Evolutionary conservation across 495 filamentous ascomycete species (phyloP), one percentile per base, ranked within the genome.

Genomic region (Trichocladium uniseriatum): DNA sequence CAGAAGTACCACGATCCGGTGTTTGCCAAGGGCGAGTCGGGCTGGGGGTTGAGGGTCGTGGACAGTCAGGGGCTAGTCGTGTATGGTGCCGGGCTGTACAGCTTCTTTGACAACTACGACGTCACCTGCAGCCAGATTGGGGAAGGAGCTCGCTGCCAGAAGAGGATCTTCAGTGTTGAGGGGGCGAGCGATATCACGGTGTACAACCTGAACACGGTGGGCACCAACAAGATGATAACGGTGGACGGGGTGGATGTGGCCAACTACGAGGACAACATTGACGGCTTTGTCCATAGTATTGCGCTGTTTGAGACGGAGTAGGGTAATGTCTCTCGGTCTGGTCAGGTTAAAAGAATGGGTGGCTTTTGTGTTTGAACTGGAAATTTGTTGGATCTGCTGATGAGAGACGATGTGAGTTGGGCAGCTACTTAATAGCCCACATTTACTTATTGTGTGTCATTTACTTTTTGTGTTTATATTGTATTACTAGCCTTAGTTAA

Each of bases 31-130:
- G 59, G 69, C 53, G 65, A 76, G 31, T 70, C 67, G n/a, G 73
- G 75, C 3, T 79, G 75, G 75, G 79, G 73, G 2, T 58, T 80
- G 24, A 60, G 76, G 20, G 58, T 80, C 28, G 62, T 80, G 14
- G 67, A 75, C 44, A 79, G 74, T 36, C 60, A 60, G 14, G 68
- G 73, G 32, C 65, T 89, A 34, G 49, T 75, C 16, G 63, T 86
- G 16, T 89, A 86, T 46, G 82, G 83, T 19, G 81, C 80, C 10
- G 86, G 86, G 0, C 57, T 79, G 27, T 80, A 80, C 61, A 70
- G 63, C 21, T 80, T 81, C 70, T 81, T 79, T 57, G 57, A 71
- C 49, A 77, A 80, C 63, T 77, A 79, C 57, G 55, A 51, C 29
- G 54, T 59, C 14, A 48, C 37, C 27, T 71, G 67, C 50, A 69